Evolutionary conservation across 1,284 basidiomycete genomes (phyloP), one percentile per base, ranked within the genome.

Genomic region (Phaffia rhodozyma): DNA sequence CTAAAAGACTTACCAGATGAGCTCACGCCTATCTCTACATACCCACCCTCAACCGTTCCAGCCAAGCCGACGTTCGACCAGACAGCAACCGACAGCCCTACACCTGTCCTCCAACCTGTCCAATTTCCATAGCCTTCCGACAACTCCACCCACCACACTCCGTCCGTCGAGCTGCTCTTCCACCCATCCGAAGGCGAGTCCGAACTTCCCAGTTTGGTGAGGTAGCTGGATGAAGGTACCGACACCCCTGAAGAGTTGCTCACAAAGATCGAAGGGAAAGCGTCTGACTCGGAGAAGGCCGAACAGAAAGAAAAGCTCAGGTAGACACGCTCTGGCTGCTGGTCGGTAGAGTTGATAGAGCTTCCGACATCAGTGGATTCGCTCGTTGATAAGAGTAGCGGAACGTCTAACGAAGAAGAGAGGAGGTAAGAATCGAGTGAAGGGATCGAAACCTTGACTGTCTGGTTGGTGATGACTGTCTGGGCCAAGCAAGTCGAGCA

Each of bases 301-400:
- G 57, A n/a, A 34, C 62, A 63, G 21, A 63, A 32, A 1, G 62
- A 58, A 25, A 59, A 25, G 21, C 52, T 55, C 43, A 63, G 38
- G 57, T 47, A 59, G 52, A 59, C 20, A 43, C 38, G 5, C 38
- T 43, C 7, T 43, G 38, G 38, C 38, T 43, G 38, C 13, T 43
- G 5, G 13, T 43, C 5, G 13, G 13, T 43, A 2, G 13, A 43
- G 38, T 43, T 43, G 38, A 11, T 43, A 43, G 38, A 43, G 13
- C 2, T 16, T 43, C 38, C 38, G 13, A 16, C 13, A 43, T 5
- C 16, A 16, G 5, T 16, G 16, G 38, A 43, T 16, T 11, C 38
- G 38, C 16, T 43, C 7, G 13, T 43, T 11, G 38, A 43, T 16
- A 43, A 43, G 5, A 43, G 38, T 43, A 43, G 13, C 5, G 38